These are phyloP conservation scores for Colletotrichum destructivum DNA, from an alignment of 2,329 filamentous ascomycete species.

Conservation along the genomic window DNA sequence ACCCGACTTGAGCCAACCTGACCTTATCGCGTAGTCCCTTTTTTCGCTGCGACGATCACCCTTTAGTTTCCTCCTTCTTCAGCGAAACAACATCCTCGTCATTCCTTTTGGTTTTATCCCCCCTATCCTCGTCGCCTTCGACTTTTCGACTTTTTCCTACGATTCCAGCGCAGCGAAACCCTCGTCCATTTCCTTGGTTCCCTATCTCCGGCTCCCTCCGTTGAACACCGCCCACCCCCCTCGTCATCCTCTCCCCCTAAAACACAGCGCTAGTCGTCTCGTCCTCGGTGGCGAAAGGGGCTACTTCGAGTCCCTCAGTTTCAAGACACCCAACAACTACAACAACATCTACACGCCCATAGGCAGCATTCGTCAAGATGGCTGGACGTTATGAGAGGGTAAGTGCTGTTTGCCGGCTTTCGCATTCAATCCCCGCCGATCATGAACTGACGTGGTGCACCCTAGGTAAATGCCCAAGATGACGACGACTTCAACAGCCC, in stretches of 20 bases:
- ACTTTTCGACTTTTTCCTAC: constrained; percentile 29
- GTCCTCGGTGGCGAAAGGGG: constrained; percentile 41
- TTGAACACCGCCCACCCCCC: neutral
- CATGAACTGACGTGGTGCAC: constrained; percentile 36
- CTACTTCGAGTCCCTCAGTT: constrained; percentile 1
- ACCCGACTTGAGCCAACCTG: constrained; percentile 16
- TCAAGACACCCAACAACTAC: constrained; percentile 17
- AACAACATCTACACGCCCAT: neutral
- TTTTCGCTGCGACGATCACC: constrained; percentile 18
- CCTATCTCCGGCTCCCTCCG: neutral
- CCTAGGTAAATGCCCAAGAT: constrained; percentile 72
- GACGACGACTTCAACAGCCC: constrained; percentile 64
- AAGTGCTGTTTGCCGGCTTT: constrained; percentile 47
- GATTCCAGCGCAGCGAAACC: constrained; percentile 16
- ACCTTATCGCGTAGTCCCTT: constrained; percentile 16
- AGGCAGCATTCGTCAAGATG: constrained; percentile 57
- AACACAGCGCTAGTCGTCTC: constrained; percentile 28
- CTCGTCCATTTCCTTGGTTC: constrained; percentile 10
- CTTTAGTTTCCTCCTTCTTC: constrained; percentile 30
- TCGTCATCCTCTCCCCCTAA: constrained; percentile 11
- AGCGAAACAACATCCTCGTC: constrained; percentile 28
- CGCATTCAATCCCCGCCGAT: neutral
- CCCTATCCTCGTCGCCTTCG: neutral
- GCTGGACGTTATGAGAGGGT: constrained; percentile 72
- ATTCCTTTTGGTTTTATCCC: constrained; percentile 24